Evolutionary conservation across 1,284 basidiomycete species (phyloP), one percentile per base, ranked within the genome.

Genomic region (Tilletia indica): DNA sequence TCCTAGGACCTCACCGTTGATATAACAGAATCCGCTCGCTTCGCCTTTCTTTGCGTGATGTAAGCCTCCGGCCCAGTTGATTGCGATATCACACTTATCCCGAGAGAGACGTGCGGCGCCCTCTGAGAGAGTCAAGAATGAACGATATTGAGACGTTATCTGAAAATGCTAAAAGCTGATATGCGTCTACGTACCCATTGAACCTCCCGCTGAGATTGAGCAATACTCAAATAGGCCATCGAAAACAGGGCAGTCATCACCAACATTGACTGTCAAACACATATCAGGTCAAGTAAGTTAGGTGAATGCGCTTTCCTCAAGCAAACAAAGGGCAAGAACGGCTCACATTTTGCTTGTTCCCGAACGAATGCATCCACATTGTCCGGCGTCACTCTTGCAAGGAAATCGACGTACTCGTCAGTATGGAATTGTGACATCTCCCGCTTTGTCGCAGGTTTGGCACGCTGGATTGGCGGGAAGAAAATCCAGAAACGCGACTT

Each of bases 41-140:
- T 99, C 97, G 61, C 94, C 93, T 87, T 98, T 99, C 86, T 99
- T 99, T 1, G 96, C 94, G 83, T 99, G 96, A 84, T 99, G 96
- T 70, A 99, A 87, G 6, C 96, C 96, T 19, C 96, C 96, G 1
- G 96, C 96, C 96, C 96, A 99, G 83, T 99, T 99, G 72, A 99
- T 90, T 0, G 96, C 96, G 78, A 98, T 98, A 83, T 99, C 96
- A 84, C 95, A 98, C 85, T 98, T 99, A 86, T 98, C 95, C 69
- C 96, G 87, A 77, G 93, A 97, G 34, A 99, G 86, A 54, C 96
- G 89, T 12, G 96, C 95, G 51, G 97, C 96, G 64, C 96, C 95
- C 92, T 99, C 95, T 94, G 80, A 16, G 5, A 31, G 34, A 25
- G 56, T 58, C 4, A 14, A 58, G 63, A 25, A 63, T 14, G 16